Conservation (phyloP, 2,329 filamentous ascomycete genomes). For the Metarhizium humberi region DNA sequence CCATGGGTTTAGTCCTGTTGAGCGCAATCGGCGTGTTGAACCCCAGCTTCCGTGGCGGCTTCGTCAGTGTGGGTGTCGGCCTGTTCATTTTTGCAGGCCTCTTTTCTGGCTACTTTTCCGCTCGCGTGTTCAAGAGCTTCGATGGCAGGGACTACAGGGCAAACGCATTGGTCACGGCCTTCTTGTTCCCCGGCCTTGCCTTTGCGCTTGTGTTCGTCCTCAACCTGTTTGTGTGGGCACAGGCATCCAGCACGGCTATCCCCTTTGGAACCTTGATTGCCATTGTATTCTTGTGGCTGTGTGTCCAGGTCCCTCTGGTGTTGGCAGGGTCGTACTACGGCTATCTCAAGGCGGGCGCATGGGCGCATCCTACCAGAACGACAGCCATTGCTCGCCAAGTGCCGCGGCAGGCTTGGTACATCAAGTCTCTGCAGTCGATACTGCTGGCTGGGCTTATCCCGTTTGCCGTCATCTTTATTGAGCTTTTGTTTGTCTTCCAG, state of each 20-base stretch:
- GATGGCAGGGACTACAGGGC: slow-evolving; percentile 64
- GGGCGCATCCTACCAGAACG: slow-evolving; percentile 77
- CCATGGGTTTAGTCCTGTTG: slow-evolving; percentile 59
- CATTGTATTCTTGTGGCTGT: slow-evolving; percentile 69
- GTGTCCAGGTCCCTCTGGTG: slow-evolving; percentile 78
- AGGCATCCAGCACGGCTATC: slow-evolving; percentile 79
- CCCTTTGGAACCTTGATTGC: slow-evolving; percentile 71
- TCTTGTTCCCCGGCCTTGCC: slow-evolving; percentile 68
- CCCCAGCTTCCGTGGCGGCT: slow-evolving; percentile 82
- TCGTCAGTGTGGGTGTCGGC: slow-evolving; percentile 73
- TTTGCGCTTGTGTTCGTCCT: slow-evolving; percentile 70
- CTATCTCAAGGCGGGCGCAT: slow-evolving; percentile 55
- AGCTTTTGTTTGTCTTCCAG: slow-evolving; percentile 79
- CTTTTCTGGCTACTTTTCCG: slow-evolving; percentile 83
- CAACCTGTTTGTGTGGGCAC: slow-evolving; percentile 84
- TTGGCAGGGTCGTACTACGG: slow-evolving; percentile 74
- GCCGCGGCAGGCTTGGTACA: slow-evolving; percentile 68
- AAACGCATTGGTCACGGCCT: slow-evolving; percentile 69
- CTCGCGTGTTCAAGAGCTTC: slow-evolving; percentile 74
- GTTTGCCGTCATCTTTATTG: slow-evolving; percentile 82
- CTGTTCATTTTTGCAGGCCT: slow-evolving; percentile 76
- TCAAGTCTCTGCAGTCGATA: slow-evolving; percentile 51
- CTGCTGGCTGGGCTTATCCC: slow-evolving; percentile 70
- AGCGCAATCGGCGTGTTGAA: slow-evolving; percentile 73
- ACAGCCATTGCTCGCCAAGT: slow-evolving; percentile 62